phyloP scores from a whole-genome alignment of 2,329 filamentous ascomycete species.

The Pseudogymnoascus sp. region DNA sequence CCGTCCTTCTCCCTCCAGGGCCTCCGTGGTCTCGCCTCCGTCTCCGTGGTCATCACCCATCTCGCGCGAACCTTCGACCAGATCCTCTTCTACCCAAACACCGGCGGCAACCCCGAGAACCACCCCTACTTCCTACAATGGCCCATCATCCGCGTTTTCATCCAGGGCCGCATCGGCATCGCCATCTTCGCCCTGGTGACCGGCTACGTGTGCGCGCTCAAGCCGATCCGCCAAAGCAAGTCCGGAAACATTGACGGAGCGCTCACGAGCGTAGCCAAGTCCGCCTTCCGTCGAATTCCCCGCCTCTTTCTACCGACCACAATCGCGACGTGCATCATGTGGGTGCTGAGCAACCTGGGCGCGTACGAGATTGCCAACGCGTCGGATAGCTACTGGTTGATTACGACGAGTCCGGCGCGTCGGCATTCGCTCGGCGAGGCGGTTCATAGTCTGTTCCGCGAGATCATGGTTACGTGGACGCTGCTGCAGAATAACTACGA shows the following conservation, averaged over 20 bases:
- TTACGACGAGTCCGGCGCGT: constrained; percentile 38
- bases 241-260: constrained; percentile 46
- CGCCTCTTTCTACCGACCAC: constrained; percentile 50
- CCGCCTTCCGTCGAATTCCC: constrained; percentile 50
- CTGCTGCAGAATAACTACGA: constrained; percentile 44
- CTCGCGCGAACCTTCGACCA: constrained; percentile 43
- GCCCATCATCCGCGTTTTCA: constrained; percentile 50
- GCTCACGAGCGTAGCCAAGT: constrained; percentile 45
- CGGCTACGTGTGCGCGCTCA: constrained; percentile 55
- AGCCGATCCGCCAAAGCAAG: constrained; percentile 48
- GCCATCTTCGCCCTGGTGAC: constrained; percentile 59
- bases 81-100: constrained; percentile 40
- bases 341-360: constrained; percentile 48
- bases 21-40: constrained; percentile 46
- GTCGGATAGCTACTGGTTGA: constrained; percentile 53
- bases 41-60: constrained; percentile 48
- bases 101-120: constrained; percentile 29
- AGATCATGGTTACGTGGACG: constrained; percentile 45
- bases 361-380: constrained; percentile 47
- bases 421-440: constrained; percentile 35
- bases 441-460: constrained; percentile 36
- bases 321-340: constrained; percentile 45
- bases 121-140: constrained; percentile 44
- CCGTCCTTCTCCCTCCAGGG: constrained; percentile 30
- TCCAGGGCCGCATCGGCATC: constrained; percentile 56